phyloP scores from a whole-genome alignment of 2,329 filamentous ascomycete genomes.

The Eutypella sp. region DNA sequence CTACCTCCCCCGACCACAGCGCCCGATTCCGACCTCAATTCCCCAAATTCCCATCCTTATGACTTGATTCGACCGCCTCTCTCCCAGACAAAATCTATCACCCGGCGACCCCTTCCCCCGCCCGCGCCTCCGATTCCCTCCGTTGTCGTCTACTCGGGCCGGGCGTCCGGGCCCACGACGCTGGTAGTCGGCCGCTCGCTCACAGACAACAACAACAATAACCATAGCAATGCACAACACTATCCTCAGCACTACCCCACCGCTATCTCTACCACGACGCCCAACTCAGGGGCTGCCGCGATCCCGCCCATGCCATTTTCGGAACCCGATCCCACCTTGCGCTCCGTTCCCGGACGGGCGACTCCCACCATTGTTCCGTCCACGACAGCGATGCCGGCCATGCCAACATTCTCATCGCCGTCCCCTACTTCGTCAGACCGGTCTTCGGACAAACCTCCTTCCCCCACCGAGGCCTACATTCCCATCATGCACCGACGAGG shows the following conservation, averaged over 20 bases:
- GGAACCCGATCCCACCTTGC: neutral
- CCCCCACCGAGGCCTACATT: slow-evolving; percentile 19
- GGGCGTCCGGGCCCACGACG: slow-evolving; percentile 1
- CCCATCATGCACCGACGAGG: slow-evolving; percentile 19
- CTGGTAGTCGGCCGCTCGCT: slow-evolving; percentile 12
- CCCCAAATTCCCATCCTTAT: slow-evolving; percentile 18
- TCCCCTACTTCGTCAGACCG: neutral
- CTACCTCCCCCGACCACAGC: slow-evolving; percentile 9
- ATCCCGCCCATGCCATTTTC: slow-evolving; percentile 9
- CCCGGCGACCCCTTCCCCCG: slow-evolving; percentile 1
- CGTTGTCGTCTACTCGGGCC: neutral
- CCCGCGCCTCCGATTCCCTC: slow-evolving; percentile 6
- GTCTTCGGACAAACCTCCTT: neutral
- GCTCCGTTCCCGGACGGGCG: slow-evolving; percentile 3
- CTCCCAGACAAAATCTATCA: slow-evolving; percentile 4
- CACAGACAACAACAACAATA: slow-evolving; percentile 5
- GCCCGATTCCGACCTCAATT: slow-evolving; percentile 14
- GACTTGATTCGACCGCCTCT: slow-evolving; percentile 12
- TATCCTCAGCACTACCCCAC: neutral
- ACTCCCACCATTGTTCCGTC: neutral
- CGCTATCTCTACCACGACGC: slow-evolving; percentile 2
- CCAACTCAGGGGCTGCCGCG: slow-evolving; percentile 8
- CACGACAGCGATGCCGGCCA: neutral
- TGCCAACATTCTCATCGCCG: neutral
- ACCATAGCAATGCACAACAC: neutral